Base-by-base conservation (phyloP, 2,329 filamentous ascomycete species). In the Colletotrichum cuscutae region DNA sequence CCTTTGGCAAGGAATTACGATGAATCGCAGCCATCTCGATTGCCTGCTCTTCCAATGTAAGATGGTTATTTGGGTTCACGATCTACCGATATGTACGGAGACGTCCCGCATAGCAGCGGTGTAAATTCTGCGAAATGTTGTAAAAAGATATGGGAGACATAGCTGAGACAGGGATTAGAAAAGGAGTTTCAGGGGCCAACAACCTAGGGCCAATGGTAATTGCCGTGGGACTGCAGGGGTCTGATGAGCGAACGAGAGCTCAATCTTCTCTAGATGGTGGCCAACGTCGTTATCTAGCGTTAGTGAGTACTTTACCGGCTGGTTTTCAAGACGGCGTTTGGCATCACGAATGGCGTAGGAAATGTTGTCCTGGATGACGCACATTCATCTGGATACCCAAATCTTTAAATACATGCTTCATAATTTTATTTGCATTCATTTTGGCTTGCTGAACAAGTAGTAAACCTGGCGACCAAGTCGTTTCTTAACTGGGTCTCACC, bases 1-100 rank as follows among this genome's bases (percentile, higher is more conserved):
- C 75, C 66, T 35, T 72, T 59, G 65, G 80, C 80, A 73, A 82
- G 74, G 74, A 71, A 57, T 65, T 64, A 22, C 49, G 46, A 72
- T 75, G 53, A 63, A 63, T 37, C 6, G 26, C 53, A n/a, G 32
- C 1, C 12, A 12, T 13, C 24, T 46, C 32, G 32, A 6, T n/a
- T 63, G 22, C 13, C 49, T 30, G 11, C 57, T 37, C 65, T 35
- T 46, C 13, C 19, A 37, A n/a, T 58, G 32, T 28, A 63, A 24
- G 28, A 59, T 46, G 57, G 24, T 64, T 56, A 42, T 15, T 57
- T 52, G 6, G 46, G 35, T 72, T 64, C 19, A 49, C 7, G 42
- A 9, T 54, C 49, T 37, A 19, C 56, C 62, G 53, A 65, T 61
- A 65, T 65, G 35, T 57, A 65, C 37, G 32, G 28, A 26, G 57